Conservation (phyloP, 2,329 filamentous ascomycete genomes). For the Lasiodiplodia sp. region DNA sequence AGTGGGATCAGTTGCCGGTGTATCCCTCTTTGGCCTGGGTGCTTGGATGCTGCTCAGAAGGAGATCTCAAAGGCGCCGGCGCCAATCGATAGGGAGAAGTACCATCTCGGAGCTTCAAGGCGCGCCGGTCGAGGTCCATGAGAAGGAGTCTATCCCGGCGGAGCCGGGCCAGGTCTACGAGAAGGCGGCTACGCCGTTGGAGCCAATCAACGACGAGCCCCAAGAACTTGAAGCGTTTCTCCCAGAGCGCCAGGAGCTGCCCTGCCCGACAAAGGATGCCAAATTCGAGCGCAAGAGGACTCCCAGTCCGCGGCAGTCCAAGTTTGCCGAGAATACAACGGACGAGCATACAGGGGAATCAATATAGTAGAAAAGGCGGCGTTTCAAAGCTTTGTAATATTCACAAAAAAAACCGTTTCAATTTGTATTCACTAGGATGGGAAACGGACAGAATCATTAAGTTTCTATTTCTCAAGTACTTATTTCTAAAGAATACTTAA, state of each 20-base stretch:
- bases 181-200: neutral
- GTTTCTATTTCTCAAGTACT: too few relatives aligned
- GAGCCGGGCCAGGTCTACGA: neutral
- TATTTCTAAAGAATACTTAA: too few relatives aligned
- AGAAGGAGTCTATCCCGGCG: neutral
- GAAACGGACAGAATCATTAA: too few relatives aligned
- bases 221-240: neutral
- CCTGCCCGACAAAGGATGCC: neutral
- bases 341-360: neutral
- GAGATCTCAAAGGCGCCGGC: neutral
- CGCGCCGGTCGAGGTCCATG: neutral
- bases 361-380: too few relatives aligned
- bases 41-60: neutral
- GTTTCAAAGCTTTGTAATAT: too few relatives aligned
- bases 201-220: neutral
- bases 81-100: neutral
- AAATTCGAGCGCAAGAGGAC: neutral
- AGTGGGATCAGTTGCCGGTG: conserved; percentile 5
- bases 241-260: neutral
- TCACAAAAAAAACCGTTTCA: too few relatives aligned
- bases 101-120: neutral
- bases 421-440: too few relatives aligned
- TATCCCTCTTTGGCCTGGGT: neutral
- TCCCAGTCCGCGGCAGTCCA: neutral
- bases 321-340: neutral